Conservation (phyloP, 768 basidiomycete genomes). For the Pisolithus sp. region DNA sequence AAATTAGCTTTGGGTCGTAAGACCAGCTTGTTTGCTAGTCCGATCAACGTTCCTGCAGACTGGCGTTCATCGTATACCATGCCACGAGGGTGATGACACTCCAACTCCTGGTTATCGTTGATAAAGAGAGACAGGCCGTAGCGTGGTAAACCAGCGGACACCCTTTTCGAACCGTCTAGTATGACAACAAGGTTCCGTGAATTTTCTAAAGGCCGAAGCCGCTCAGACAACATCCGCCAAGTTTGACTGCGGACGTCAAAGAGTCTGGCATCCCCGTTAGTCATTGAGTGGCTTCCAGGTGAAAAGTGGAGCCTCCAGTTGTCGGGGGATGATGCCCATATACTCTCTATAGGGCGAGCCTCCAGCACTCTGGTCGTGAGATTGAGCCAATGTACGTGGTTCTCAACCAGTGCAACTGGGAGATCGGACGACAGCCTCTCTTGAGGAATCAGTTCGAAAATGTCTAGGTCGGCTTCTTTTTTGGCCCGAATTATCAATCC, state of each 20-base stretch:
- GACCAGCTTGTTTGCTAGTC: slow-evolving; percentile 35
- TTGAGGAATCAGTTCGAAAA: slow-evolving; percentile 20
- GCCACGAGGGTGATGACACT: slow-evolving; percentile 35
- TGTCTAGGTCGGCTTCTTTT: background rate
- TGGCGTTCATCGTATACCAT: slow-evolving; percentile 39
- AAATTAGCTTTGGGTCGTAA: slow-evolving; percentile 25
- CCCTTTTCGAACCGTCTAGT: background rate
- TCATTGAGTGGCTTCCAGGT: background rate
- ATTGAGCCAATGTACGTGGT: slow-evolving; percentile 28
- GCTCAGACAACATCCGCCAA: slow-evolving; percentile 8
- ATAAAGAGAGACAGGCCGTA: slow-evolving; percentile 37
- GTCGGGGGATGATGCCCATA: slow-evolving; percentile 21
- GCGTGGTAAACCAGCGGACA: slow-evolving; percentile 34
- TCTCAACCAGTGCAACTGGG: slow-evolving; percentile 17
- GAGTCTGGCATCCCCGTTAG: background rate
- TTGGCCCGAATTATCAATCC: slow-evolving; percentile 17
- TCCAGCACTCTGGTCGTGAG: slow-evolving; percentile 18
- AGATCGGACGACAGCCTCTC: slow-evolving; percentile 18
- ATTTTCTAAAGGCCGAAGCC: slow-evolving; percentile 19
- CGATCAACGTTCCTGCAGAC: slow-evolving; percentile 37
- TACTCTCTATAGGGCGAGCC: slow-evolving; percentile 19
- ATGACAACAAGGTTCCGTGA: slow-evolving; percentile 11
- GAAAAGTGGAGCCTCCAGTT: slow-evolving; percentile 18
- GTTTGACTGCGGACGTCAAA: background rate
- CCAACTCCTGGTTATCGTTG: slow-evolving; percentile 25